Evolutionary conservation across 2,329 filamentous ascomycete species (phyloP).

Genomic region (Thermothelomyces thermophilus): DNA sequence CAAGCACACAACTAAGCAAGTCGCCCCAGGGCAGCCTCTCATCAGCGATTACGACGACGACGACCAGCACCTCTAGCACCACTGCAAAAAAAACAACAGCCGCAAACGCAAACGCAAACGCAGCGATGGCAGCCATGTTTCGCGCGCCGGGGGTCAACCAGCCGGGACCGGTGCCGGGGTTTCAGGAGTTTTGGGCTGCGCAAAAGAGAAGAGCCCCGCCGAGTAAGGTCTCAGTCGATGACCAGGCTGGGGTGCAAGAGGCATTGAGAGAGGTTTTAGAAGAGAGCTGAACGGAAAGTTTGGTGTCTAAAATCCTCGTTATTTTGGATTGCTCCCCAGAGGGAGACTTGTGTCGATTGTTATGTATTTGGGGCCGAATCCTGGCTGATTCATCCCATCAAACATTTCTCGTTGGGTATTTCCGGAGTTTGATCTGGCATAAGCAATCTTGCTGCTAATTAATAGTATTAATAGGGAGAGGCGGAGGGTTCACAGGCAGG

Average conservation of each 20-base stretch:
- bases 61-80: too few relatives aligned
- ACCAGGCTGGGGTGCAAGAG: constrained; percentile 45
- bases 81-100: neutral
- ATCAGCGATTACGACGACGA: neutral
- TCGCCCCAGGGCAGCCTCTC: constrained; percentile 24
- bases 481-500: neutral
- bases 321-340: too few relatives aligned
- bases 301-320: too few relatives aligned
- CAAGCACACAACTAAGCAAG: constrained; percentile 1
- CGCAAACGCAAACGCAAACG: neutral
- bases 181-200: constrained; percentile 50
- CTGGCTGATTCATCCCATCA: neutral
- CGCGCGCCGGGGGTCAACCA: constrained; percentile 73
- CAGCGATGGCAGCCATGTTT: constrained; percentile 21
- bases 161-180: constrained; percentile 65
- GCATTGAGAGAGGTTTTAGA: constrained; percentile 55
- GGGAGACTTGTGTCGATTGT: neutral
- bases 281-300: constrained; percentile 26
- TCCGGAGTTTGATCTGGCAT: neutral
- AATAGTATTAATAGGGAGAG: too few relatives aligned
- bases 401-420: neutral
- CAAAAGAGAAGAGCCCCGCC: constrained; percentile 43
- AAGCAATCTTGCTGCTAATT: too few relatives aligned
- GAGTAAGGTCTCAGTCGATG: constrained; percentile 50
- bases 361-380: too few relatives aligned